A percentile compares a stretch with the other conserved stretches of the same genome.
Conservation (phyloP, 75 land plant genomes). For the Azolla pinnata region DNA sequence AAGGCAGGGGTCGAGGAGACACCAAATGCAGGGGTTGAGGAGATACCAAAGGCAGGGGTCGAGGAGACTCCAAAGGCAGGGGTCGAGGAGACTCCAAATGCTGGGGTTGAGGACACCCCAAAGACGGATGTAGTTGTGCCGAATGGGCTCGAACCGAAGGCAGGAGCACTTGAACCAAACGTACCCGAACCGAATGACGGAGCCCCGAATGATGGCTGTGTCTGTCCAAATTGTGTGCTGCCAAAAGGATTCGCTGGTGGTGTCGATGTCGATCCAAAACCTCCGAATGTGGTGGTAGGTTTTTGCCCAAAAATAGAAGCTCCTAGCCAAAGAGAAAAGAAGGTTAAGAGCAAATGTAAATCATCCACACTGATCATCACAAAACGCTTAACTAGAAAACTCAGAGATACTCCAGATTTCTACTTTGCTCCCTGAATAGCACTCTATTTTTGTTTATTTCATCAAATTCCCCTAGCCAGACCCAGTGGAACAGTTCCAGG, state of each 20-base stretch:
- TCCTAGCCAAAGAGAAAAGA: conserved; percentile 24
- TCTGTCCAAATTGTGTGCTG: conserved; percentile 52
- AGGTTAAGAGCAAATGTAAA: conserved; percentile 2
- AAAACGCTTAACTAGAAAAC: too few relatives aligned
- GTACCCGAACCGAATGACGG: conserved; percentile 45
- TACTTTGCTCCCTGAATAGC: too few relatives aligned
- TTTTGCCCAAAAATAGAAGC: conserved; percentile 76
- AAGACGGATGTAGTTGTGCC: conserved; percentile 46
- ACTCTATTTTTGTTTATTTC: too few relatives aligned
- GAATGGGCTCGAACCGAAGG: conserved; percentile 55
- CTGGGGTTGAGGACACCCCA: conserved; percentile 46
- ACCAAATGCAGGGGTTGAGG: conserved; percentile 52
- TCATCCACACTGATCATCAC: not conserved
- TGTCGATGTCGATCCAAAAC: conserved; percentile 66
- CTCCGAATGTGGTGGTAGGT: conserved; percentile 68
- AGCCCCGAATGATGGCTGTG: conserved; percentile 81
- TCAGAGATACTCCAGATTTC: too few relatives aligned
- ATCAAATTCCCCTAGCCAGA: too few relatives aligned
- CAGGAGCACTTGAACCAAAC: conserved; percentile 27
- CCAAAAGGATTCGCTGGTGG: conserved; percentile 91
- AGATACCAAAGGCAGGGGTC: conserved; percentile 48
- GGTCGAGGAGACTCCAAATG: conserved; percentile 49
- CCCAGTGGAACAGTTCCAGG: too few relatives aligned
- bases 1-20: conserved; percentile 30
- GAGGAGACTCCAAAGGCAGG: conserved; percentile 42